Base-by-base conservation (phyloP, 2,329 filamentous ascomycete genomes). In the Scopulariopsis brevicaulis region DNA sequence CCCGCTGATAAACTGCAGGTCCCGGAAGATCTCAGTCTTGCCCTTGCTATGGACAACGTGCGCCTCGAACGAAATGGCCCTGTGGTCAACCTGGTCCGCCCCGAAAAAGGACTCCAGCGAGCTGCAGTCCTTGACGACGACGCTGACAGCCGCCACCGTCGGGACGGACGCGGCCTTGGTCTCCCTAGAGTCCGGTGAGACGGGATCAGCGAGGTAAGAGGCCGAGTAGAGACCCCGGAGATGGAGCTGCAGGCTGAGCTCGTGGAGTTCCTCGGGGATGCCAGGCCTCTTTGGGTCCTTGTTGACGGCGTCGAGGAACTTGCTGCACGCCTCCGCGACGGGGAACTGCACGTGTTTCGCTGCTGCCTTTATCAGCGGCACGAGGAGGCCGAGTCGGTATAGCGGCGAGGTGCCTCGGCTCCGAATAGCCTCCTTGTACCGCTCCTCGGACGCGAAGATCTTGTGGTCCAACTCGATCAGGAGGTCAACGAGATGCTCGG, bases 391-490 rank as follows among this genome's bases (percentile, higher is more conserved):
- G 60, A 20, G 70, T 63, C 60, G 66, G 72, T 0, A 73, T 70
- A 35, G 77, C 60, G 52, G 69, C 71, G 1, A 77, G 70, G 5
- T 59, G 62, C 0, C 61, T 56, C 4, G 58, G 57, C 37, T 75
- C 63, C 0, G 60, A 25, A 60, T 60, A 50, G 62, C 54, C 20
- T 55, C 60, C 1, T 43, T 46, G 7, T 40, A 15, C n/a, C 55
- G 55, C 3, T 73, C 69, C 62, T 73, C 69, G 61, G 66, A 54
- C 22, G 65, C 56, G 53, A 81, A 79, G 70, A 81, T 77, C 8
- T 70, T 63, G 14, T 69, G 61, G 62, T 79, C 80, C 2, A 78
- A 61, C 3, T 67, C 59, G 56, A 74, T 72, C 1, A 80, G 60
- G 11, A 75, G 60, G 3, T 61, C 61, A 1, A 71, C 71, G 1